Conservation (phyloP, 331 rosid species). For the Pyrus hybrid region DNA sequence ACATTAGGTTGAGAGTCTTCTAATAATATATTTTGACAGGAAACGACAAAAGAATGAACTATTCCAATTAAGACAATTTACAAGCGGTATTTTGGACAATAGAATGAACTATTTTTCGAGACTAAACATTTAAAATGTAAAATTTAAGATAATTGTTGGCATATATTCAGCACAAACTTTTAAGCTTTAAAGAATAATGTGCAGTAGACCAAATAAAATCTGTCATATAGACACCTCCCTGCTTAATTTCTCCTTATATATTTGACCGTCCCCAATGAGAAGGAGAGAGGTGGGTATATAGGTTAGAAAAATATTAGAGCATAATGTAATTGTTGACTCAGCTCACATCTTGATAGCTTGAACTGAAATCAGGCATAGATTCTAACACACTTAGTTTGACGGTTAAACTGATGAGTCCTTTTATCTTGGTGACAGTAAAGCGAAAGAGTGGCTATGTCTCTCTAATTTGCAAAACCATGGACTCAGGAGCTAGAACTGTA, state of each 20-base stretch:
- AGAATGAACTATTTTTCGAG: neutral
- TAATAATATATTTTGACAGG: neutral
- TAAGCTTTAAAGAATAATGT: neutral
- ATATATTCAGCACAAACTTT: too few relatives aligned
- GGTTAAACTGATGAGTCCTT: neutral
- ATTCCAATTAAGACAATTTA: neutral
- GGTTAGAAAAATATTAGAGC: neutral
- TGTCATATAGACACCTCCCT: neutral
- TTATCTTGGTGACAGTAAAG: neutral
- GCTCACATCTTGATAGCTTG: neutral
- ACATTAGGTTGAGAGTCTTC: neutral
- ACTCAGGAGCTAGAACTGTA: neutral
- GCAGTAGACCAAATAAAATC: neutral
- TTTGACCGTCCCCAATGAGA: neutral
- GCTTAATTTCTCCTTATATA: neutral
- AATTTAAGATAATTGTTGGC: neutral
- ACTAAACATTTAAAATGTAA: neutral
- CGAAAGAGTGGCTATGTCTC: neutral
- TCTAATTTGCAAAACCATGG: neutral
- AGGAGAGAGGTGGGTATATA: neutral
- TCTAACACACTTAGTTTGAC: neutral
- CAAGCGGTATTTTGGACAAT: too few relatives aligned
- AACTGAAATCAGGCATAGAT: neutral
- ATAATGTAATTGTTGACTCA: neutral
- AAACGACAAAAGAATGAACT: neutral